Evolutionary conservation across 2,329 filamentous ascomycete species (phyloP).

Genomic region (Nakataea oryzae): DNA sequence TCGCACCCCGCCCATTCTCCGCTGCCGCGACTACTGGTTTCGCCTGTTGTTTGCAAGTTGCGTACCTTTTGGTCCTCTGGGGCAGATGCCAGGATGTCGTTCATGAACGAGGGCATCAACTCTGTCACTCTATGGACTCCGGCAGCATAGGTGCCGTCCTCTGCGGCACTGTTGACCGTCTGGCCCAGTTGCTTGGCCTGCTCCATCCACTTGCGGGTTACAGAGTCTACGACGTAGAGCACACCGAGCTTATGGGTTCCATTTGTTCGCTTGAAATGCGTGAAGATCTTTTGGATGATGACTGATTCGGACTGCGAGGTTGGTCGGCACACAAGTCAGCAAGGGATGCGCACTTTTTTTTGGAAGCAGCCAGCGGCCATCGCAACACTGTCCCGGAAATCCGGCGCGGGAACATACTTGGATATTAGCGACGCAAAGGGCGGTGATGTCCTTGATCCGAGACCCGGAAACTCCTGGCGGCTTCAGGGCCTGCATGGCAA

Average conservation of each 20-base stretch:
- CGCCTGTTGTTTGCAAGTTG: slow-evolving; percentile 20
- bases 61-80: slow-evolving; percentile 96
- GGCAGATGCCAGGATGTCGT: slow-evolving; percentile 81
- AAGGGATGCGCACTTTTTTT: not conserved
- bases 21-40: not conserved
- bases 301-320: slow-evolving; percentile 73
- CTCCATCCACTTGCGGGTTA: slow-evolving; percentile 97
- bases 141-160: slow-evolving; percentile 87
- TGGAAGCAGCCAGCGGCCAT: not conserved
- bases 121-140: slow-evolving; percentile 96
- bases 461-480: slow-evolving; percentile 89
- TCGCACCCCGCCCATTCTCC: not conserved
- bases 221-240: slow-evolving; percentile 99
- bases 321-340: slow-evolving; percentile 14
- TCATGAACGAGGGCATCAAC: slow-evolving; percentile 86
- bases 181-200: slow-evolving; percentile 82
- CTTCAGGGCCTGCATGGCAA: slow-evolving; percentile 85
- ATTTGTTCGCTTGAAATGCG: slow-evolving; percentile 91
- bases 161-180: slow-evolving; percentile 66
- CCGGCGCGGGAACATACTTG: slow-evolving; percentile 52
- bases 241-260: slow-evolving; percentile 96
- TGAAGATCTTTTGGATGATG: slow-evolving; percentile 92
- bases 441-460: slow-evolving; percentile 79
- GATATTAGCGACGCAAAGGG: slow-evolving; percentile 79
- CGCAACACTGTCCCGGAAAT: not conserved